phyloP scores from a whole-genome alignment of 352 stramenopile species.

The Phytopythium cucurbitacearum region DNA sequence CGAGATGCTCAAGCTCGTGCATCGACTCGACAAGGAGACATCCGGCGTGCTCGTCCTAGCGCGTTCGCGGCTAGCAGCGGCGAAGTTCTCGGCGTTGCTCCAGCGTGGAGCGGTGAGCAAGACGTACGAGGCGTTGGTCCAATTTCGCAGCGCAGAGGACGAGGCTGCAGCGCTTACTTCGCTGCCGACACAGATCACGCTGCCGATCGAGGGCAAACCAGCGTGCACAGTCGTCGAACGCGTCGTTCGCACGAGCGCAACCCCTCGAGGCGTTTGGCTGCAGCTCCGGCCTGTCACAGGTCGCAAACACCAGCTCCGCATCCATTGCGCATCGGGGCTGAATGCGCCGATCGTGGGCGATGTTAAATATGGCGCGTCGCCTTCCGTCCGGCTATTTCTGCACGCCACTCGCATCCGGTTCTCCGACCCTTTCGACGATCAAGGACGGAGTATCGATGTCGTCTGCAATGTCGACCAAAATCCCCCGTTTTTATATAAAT shows the following conservation, averaged over 20 bases:
- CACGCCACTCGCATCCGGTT: constrained; percentile 51
- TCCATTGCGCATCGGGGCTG: constrained; percentile 47
- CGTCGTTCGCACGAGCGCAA: constrained; percentile 7
- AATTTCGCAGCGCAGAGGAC: background rate
- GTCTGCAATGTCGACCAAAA: background rate
- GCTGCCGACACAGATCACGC: constrained; percentile 17
- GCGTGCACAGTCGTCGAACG: constrained; percentile 35
- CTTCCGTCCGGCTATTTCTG: constrained; percentile 38
- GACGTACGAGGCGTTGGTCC: constrained; percentile 58
- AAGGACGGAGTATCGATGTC: constrained; percentile 18
- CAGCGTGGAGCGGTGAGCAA: constrained; percentile 36
- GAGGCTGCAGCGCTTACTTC: constrained; percentile 3
- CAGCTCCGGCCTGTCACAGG: constrained; percentile 50
- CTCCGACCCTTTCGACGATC: constrained; percentile 27
- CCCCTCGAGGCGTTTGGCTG: constrained; percentile 27
- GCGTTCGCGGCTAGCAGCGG: constrained; percentile 56
- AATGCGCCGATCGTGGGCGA: constrained; percentile 54
- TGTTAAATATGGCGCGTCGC: constrained; percentile 23
- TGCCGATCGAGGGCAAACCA: constrained; percentile 38
- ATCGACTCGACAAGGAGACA: constrained; percentile 71
- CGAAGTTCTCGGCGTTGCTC: constrained; percentile 51
- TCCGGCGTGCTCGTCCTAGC: constrained; percentile 64
- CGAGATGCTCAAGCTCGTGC: constrained; percentile 40
- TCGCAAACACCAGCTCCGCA: constrained; percentile 66
- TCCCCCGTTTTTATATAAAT: background rate